Evolutionary conservation across 2,329 filamentous ascomycete species (phyloP).

Genomic region (Cladosporium colombiae): DNA sequence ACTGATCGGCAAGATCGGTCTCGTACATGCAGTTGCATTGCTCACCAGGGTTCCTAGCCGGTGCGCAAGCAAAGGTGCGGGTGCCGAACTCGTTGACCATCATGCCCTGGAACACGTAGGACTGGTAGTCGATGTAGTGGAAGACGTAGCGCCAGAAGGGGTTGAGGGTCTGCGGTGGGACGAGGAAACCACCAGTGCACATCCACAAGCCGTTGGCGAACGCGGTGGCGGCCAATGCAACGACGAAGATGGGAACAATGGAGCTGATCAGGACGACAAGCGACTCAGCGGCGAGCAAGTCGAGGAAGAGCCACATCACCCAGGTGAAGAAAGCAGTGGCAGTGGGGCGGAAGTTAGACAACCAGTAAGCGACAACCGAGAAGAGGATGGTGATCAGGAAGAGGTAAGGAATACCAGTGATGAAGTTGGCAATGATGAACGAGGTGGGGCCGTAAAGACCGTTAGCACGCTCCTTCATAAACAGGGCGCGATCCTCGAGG

Average conservation of each 20-base stretch:
- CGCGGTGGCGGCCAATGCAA: slow-evolving; percentile 74
- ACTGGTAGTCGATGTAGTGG: slow-evolving; percentile 85
- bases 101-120: slow-evolving; percentile 87
- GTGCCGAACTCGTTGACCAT: slow-evolving; percentile 83
- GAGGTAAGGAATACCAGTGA: slow-evolving; percentile 78
- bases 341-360: slow-evolving; percentile 70
- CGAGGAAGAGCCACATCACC: slow-evolving; percentile 83
- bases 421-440: slow-evolving; percentile 76
- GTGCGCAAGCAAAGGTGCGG: slow-evolving; percentile 62
- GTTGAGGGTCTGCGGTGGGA: slow-evolving; percentile 71
- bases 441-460: slow-evolving; percentile 74
- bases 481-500: slow-evolving; percentile 74
- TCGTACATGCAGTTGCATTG: slow-evolving; percentile 68
- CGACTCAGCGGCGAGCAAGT: slow-evolving; percentile 78
- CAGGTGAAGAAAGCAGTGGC: slow-evolving; percentile 71
- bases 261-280: slow-evolving; percentile 75
- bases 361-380: slow-evolving; percentile 75
- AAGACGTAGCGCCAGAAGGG: slow-evolving; percentile 85
- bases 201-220: slow-evolving; percentile 92
- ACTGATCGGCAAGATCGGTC: slow-evolving; percentile 54
- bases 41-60: slow-evolving; percentile 55
- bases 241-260: slow-evolving; percentile 76
- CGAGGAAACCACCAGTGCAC: slow-evolving; percentile 80
- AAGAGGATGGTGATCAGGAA: slow-evolving; percentile 77
- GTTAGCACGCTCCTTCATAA: slow-evolving; percentile 76